Evolutionary conservation across 1,284 basidiomycete species (phyloP).

Genomic region (Moesziomyces sp.): DNA sequence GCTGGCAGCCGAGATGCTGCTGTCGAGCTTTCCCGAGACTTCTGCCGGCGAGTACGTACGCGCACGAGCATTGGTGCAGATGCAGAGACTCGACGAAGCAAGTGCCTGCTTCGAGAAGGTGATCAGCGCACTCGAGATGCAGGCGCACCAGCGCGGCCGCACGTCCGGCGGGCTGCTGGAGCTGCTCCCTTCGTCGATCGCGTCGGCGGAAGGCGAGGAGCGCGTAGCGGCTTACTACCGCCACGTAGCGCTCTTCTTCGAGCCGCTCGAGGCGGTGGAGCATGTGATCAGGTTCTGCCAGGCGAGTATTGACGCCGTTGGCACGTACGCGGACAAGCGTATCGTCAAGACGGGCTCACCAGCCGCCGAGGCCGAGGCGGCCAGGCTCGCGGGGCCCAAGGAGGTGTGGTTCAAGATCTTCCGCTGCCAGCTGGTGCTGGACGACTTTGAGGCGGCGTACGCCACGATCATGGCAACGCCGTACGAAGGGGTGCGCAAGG

Average conservation of each 20-base stretch:
- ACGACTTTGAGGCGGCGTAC: slow-evolving; percentile 54
- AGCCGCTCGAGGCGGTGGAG: slow-evolving; percentile 42
- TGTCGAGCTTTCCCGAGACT: slow-evolving; percentile 35
- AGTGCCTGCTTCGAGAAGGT: slow-evolving; percentile 38
- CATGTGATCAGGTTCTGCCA: slow-evolving; percentile 45
- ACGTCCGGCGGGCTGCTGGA: slow-evolving; percentile 29
- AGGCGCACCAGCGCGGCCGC: slow-evolving; percentile 2
- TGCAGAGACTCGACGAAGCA: slow-evolving; percentile 43
- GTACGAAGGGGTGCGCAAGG: slow-evolving; percentile 81
- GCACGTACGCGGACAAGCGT: slow-evolving; percentile 29
- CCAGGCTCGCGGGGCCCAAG: slow-evolving; percentile 16
- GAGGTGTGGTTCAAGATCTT: slow-evolving; percentile 59
- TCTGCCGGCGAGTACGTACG: slow-evolving; percentile 43
- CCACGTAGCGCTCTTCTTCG: slow-evolving; percentile 48
- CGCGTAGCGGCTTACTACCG: slow-evolving; percentile 38
- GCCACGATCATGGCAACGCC: slow-evolving; percentile 55
- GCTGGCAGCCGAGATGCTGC: slow-evolving; percentile 27
- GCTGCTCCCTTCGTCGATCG: slow-evolving; percentile 36
- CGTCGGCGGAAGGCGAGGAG: slow-evolving; percentile 17
- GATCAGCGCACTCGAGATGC: slow-evolving; percentile 31
- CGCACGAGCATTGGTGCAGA: slow-evolving; percentile 39
- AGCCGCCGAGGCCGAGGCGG: slow-evolving; percentile 6
- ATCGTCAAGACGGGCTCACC: slow-evolving; percentile 3
- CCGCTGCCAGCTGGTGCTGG: slow-evolving; percentile 54
- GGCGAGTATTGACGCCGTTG: slow-evolving; percentile 46